Conservation (phyloP, 1,139 yeast species). For the Maudiozyma humilis region DNA sequence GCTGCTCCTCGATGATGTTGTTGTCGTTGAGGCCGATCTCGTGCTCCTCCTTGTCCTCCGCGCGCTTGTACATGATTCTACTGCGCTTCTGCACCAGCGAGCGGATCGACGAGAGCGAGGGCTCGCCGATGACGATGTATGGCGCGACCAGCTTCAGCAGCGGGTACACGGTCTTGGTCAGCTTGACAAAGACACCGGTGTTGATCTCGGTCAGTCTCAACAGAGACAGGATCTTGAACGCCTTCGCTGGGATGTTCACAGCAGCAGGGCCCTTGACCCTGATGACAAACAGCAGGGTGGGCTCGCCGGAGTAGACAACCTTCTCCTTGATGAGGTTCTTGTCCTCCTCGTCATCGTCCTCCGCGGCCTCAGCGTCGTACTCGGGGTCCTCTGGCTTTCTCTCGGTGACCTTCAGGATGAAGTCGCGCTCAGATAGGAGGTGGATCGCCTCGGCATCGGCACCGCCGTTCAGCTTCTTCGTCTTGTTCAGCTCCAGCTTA, state of each 20-base stretch:
- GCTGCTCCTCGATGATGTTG: constrained; percentile 61
- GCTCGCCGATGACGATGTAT: constrained; percentile 63
- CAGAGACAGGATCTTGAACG: constrained; percentile 48
- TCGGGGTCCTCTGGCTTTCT: constrained; percentile 12
- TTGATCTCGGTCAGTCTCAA: constrained; percentile 52
- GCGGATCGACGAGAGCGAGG: constrained; percentile 63
- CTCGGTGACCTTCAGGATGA: constrained; percentile 26
- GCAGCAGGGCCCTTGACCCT: constrained; percentile 58
- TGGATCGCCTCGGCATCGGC: constrained; percentile 7
- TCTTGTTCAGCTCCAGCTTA: constrained; percentile 37
- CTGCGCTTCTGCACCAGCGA: constrained; percentile 71
- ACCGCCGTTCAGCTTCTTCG: constrained; percentile 18
- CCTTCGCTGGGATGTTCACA: constrained; percentile 57
- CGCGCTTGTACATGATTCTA: constrained; percentile 37
- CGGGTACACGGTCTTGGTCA: constrained; percentile 48
- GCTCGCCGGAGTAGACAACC: constrained; percentile 34
- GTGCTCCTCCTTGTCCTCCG: constrained; percentile 33
- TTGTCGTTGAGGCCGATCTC: constrained; percentile 57
- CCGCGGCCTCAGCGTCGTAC: constrained; percentile 12
- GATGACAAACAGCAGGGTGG: constrained; percentile 53
- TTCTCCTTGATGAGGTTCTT: constrained; percentile 33
- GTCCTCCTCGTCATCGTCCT: constrained; percentile 28
- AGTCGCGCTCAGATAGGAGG: constrained; percentile 25
- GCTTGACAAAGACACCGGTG: constrained; percentile 64
- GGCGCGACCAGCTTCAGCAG: constrained; percentile 61